Evolutionary conservation across 2,329 filamentous ascomycete genomes (phyloP).

Genomic region (Emmonsia crescens): DNA sequence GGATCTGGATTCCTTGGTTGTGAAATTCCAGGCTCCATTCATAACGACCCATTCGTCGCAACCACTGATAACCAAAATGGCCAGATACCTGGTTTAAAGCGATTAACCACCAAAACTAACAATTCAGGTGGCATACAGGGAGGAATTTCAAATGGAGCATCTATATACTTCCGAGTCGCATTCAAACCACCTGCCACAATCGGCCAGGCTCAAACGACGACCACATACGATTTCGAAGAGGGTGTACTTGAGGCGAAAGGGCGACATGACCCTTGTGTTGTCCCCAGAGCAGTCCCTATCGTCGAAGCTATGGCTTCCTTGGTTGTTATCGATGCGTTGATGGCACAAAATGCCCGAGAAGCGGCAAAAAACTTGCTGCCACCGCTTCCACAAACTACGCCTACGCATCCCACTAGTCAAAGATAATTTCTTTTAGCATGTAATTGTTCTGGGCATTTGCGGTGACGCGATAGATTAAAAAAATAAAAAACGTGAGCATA

Average conservation of each 20-base stretch:
- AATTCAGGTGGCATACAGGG: conserved; percentile 93
- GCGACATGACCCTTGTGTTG: conserved; percentile 86
- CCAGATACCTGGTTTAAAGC: conserved; percentile 3
- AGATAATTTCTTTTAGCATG: not conserved
- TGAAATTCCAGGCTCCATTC: conserved; percentile 73
- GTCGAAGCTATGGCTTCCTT: conserved; percentile 80
- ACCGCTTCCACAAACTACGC: conserved; percentile 27
- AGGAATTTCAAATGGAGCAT: conserved; percentile 85
- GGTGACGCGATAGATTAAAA: not conserved
- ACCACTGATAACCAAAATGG: conserved; percentile 30
- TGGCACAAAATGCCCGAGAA: conserved; percentile 63
- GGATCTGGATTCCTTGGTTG: conserved; percentile 85
- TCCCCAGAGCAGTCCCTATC: conserved; percentile 65
- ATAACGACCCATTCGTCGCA: conserved; percentile 77
- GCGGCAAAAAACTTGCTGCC: conserved; percentile 38
- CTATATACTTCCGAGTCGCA: conserved; percentile 85
- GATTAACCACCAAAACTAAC: conserved; percentile 78
- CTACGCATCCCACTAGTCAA: conserved; percentile 23
- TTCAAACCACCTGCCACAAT: conserved; percentile 97
- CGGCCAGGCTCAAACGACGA: conserved; percentile 73
- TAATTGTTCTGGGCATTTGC: not conserved
- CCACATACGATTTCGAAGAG: conserved; percentile 63
- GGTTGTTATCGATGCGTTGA: conserved; percentile 73
- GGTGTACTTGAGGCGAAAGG: conserved; percentile 85
- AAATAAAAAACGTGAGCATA: not conserved